A percentile compares a stretch with the other conserved stretches of the same genome.
Conservation (phyloP, 805 yeast genomes). For the Suhomyces pyralidae region DNA sequence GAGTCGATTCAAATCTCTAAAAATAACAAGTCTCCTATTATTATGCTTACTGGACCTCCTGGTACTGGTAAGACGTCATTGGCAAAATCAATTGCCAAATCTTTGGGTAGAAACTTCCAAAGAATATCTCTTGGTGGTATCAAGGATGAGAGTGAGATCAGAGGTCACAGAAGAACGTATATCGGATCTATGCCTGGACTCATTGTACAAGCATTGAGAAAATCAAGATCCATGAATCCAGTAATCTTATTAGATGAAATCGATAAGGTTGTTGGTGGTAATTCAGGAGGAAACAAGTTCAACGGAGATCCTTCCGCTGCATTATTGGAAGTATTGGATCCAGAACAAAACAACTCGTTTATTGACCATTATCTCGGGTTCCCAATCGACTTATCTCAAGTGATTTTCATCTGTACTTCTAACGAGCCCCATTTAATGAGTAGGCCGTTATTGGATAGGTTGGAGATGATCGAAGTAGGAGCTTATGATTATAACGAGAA, state of each 20-base stretch:
- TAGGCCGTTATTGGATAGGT: conserved; percentile 75
- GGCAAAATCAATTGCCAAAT: conserved; percentile 75
- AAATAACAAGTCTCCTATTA: conserved; percentile 62
- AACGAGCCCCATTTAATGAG: conserved; percentile 70
- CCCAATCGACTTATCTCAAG: conserved; percentile 80
- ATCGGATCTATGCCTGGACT: conserved; percentile 93
- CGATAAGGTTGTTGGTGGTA: conserved; percentile 68
- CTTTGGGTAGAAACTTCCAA: conserved; percentile 72
- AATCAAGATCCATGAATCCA: conserved; percentile 76
- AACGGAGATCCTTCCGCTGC: conserved; percentile 93
- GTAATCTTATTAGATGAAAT: conserved; percentile 81
- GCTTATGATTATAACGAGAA: conserved; percentile 83
- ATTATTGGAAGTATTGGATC: conserved; percentile 80
- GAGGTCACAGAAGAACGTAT: conserved; percentile 89
- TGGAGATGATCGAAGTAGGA: conserved; percentile 74
- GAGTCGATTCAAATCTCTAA: conserved; percentile 22
- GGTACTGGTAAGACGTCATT: conserved; percentile 91
- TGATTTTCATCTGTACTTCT: conserved; percentile 82
- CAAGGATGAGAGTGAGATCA: conserved; percentile 82
- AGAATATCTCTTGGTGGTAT: conserved; percentile 84
- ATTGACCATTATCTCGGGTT: conserved; percentile 83
- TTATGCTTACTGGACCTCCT: conserved; percentile 86
- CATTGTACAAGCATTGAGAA: conserved; percentile 70
- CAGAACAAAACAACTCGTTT: conserved; percentile 78
- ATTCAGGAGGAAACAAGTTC: conserved; percentile 39